Evolutionary conservation across 129 eudicot species (phyloP).

Genomic region (Daucus carota): DH1_v3.0 NC_030381.2:51018001-51018500

Average conservation of each 20-base stretch:
- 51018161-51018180: too few species aligned
- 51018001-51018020: too few species aligned
- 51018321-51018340: too few species aligned
- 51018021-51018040: too few species aligned
- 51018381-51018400: neutral
- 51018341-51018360: neutral
- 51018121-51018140: too few species aligned
- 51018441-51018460: neutral
- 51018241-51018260: neutral
- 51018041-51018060: too few species aligned
- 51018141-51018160: too few species aligned
- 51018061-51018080: too few species aligned
- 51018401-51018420: conserved; percentile 16
- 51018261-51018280: conserved; percentile 2
- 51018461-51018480: neutral
- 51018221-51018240: neutral
- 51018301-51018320: neutral
- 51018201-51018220: neutral
- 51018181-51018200: too few species aligned
- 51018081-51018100: too few species aligned
- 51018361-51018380: conserved; percentile 21
- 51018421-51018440: neutral
- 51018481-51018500: conserved; percentile 11
- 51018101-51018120: too few species aligned
- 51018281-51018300: neutral